These are phyloP conservation scores for Trametes polyzona DNA, from an alignment of 1,284 basidiomycete species.

Conservation along the genomic window DNA sequence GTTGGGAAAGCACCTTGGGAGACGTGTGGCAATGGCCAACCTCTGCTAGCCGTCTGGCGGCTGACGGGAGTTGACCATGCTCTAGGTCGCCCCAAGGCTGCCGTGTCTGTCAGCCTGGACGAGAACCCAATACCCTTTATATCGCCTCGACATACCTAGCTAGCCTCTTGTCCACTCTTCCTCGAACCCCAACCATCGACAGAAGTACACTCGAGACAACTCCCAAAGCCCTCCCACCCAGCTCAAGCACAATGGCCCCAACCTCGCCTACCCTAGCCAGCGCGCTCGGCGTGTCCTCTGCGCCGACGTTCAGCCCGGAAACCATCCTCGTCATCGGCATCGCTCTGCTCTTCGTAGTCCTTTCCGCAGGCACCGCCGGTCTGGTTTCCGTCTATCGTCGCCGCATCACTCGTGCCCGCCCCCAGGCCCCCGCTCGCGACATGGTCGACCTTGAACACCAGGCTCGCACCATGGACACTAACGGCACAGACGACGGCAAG, in stretches of 20 bases:
- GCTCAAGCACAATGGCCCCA: conserved; percentile 1
- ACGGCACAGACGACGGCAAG: background rate
- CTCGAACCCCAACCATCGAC: conserved; percentile 1
- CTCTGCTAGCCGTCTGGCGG: no score
- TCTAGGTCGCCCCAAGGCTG: background rate
- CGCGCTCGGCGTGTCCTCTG: background rate
- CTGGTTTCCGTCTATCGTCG: background rate
- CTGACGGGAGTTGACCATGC: background rate
- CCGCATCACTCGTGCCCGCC: background rate
- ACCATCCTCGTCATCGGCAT: conserved; percentile 2
- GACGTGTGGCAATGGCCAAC: no score
- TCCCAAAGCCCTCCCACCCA: background rate
- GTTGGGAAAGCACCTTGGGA: no score
- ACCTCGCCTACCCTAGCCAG: background rate
- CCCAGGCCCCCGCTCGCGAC: background rate
- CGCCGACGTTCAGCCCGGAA: background rate
- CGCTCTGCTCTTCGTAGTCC: background rate
- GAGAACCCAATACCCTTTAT: background rate
- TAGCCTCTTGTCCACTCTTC: background rate
- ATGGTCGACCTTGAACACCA: conserved; percentile 8
- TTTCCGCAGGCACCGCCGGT: background rate
- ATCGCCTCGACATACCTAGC: background rate
- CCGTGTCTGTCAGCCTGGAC: background rate
- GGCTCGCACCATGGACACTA: background rate
- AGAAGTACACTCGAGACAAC: conserved; percentile 1